Evolutionary conservation across 2,329 filamentous ascomycete genomes (phyloP).

Genomic region (Eurotiales sp.): DNA sequence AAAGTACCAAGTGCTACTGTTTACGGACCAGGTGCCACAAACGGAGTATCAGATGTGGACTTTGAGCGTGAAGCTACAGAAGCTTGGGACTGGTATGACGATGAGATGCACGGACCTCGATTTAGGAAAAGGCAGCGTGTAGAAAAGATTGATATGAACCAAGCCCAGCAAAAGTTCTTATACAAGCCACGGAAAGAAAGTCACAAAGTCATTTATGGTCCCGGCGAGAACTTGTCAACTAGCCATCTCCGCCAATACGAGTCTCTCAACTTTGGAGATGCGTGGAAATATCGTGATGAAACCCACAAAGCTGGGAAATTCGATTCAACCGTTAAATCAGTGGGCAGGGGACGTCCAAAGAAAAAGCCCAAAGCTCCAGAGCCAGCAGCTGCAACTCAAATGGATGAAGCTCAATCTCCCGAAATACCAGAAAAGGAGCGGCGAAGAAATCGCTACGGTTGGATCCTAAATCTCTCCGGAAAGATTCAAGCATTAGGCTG

Average conservation of each 20-base stretch:
- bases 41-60: conserved; percentile 41
- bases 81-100: conserved; percentile 54
- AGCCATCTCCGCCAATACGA: conserved; percentile 41
- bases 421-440: conserved; percentile 12
- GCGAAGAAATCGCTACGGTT: conserved; percentile 40
- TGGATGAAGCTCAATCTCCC: not conserved
- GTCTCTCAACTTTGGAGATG: conserved; percentile 44
- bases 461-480: conserved; percentile 55
- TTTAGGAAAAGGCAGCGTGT: conserved; percentile 44
- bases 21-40: conserved; percentile 41
- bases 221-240: conserved; percentile 41
- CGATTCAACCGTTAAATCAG: conserved; percentile 13
- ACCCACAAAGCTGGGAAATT: conserved; percentile 4
- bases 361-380: conserved; percentile 4
- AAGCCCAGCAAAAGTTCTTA: conserved; percentile 42
- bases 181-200: conserved; percentile 26
- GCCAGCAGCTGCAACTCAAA: not conserved
- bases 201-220: conserved; percentile 51
- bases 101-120: conserved; percentile 33
- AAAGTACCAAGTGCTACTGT: conserved; percentile 21
- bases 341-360: conserved; percentile 17
- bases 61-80: conserved; percentile 43
- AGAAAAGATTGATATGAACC: conserved; percentile 30
- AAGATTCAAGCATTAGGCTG: conserved; percentile 50
- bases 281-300: conserved; percentile 29